Percentiles rank a stretch among this genome's conserved stretches.
Conservation (phyloP, 1,284 basidiomycete species). For the Hypsizygus ulmarius region DNA sequence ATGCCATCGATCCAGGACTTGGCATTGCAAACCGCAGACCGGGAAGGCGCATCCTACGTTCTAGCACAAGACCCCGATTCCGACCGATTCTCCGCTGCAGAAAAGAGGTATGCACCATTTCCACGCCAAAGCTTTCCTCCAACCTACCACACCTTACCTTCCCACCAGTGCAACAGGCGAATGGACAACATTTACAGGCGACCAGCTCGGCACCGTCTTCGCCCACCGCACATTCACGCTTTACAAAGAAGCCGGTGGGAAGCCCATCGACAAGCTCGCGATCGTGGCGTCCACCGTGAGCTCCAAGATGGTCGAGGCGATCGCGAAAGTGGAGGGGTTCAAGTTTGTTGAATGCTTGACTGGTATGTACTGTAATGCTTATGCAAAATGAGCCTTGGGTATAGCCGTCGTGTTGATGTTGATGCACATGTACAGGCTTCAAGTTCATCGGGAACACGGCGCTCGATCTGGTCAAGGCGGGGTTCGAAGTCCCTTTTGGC, state of each 20-base stretch:
- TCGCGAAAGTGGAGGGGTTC: slow-evolving; percentile 75
- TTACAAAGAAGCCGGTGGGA: slow-evolving; percentile 58
- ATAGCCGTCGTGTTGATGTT: too few species aligned
- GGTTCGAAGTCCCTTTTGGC: slow-evolving; percentile 75
- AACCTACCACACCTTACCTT: neutral
- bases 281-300: slow-evolving; percentile 88
- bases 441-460: slow-evolving; percentile 85
- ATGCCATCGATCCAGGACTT: slow-evolving; percentile 48
- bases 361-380: slow-evolving; percentile 40
- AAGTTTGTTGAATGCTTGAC: slow-evolving; percentile 81
- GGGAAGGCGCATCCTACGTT: slow-evolving; percentile 54
- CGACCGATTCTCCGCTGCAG: slow-evolving; percentile 81
- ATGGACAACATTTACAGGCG: slow-evolving; percentile 80
- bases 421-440: slow-evolving; percentile 69
- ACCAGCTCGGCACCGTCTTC: slow-evolving; percentile 79
- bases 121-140: neutral
- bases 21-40: slow-evolving; percentile 60
- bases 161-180: slow-evolving; percentile 44
- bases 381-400: too few species aligned
- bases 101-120: slow-evolving; percentile 48
- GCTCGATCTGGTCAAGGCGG: slow-evolving; percentile 57
- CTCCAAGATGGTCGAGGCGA: slow-evolving; percentile 80
- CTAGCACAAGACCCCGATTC: slow-evolving; percentile 86
- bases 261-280: slow-evolving; percentile 63
- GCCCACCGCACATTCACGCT: slow-evolving; percentile 58